A percentile compares a stretch with the other conserved stretches of the same genome.
These are phyloP conservation scores for Paecilomyces dactylethromorphus DNA, from an alignment of 2,329 filamentous ascomycete species.

Conservation along the genomic window DNA sequence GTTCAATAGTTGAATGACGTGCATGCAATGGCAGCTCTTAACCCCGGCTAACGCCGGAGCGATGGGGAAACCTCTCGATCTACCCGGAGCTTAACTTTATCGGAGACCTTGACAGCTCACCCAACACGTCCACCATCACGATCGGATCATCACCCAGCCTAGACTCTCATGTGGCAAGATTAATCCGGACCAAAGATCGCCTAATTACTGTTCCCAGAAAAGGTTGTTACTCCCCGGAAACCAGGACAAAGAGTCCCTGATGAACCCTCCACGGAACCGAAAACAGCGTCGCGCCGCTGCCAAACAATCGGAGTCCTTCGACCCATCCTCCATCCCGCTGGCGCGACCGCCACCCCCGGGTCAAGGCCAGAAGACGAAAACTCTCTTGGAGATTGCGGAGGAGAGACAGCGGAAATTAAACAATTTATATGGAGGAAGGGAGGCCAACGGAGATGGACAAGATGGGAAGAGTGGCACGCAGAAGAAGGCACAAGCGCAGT, in stretches of 20 bases:
- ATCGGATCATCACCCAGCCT: background rate
- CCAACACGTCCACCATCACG: background rate
- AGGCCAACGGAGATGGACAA: background rate
- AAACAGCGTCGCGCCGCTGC: conserved; percentile 35
- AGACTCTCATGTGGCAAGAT: background rate
- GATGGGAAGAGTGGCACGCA: background rate
- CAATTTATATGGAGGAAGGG: conserved; percentile 2
- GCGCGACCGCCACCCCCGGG: conserved; percentile 15
- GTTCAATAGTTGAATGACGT: background rate
- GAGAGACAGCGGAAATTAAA: conserved; percentile 33
- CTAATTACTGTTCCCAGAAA: background rate
- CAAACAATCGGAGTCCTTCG: conserved; percentile 19
- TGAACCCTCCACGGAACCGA: conserved; percentile 28
- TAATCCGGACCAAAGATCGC: background rate
- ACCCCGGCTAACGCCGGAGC: background rate
- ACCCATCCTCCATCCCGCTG: conserved; percentile 28
- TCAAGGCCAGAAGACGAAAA: conserved; percentile 23
- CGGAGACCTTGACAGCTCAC: too few species aligned
- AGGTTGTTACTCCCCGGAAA: background rate
- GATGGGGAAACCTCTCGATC: background rate
- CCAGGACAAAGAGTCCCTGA: conserved; percentile 4
- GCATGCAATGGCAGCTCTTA: background rate
- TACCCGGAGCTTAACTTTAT: background rate
- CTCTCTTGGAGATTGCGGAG: conserved; percentile 39
- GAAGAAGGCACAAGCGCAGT: background rate